Percentiles rank a stretch among this genome's conserved stretches.
Conservation (phyloP, 2,329 filamentous ascomycete genomes). For the Tetracladium maxilliforme region DNA sequence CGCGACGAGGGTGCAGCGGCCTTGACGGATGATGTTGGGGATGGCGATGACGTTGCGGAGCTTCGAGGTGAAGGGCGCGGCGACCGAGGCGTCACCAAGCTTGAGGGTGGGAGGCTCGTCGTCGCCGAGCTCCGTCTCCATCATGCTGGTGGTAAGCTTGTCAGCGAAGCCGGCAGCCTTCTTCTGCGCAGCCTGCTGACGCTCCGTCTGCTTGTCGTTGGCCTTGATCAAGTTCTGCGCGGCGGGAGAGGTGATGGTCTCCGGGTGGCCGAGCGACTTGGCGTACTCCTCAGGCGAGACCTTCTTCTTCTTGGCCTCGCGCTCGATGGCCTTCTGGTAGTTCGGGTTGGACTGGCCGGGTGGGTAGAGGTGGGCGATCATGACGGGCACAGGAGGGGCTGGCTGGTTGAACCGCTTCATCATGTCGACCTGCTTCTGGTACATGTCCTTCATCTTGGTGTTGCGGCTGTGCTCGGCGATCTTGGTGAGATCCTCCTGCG, state of each 20-base stretch:
- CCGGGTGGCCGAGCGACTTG: constrained; percentile 36
- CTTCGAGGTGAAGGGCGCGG: constrained; percentile 95
- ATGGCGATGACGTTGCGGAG: constrained; percentile 93
- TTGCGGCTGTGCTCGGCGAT: constrained; percentile 90
- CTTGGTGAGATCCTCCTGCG: constrained; percentile 74
- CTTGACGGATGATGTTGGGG: constrained; percentile 96
- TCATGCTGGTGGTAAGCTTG: constrained; percentile 72
- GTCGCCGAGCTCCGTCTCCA: constrained; percentile 79
- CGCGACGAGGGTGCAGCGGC: constrained; percentile 90
- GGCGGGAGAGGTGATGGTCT: constrained; percentile 52
- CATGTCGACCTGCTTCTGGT: constrained; percentile 85
- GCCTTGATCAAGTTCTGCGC: constrained; percentile 42
- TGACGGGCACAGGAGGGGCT: constrained; percentile 73
- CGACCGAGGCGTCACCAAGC: constrained; percentile 91
- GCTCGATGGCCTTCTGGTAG: constrained; percentile 80
- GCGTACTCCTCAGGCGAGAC: constrained; percentile 40
- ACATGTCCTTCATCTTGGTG: constrained; percentile 96
- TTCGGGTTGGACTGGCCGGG: constrained; percentile 87
- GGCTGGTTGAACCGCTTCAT: constrained; percentile 96
- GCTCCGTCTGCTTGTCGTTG: constrained; percentile 39
- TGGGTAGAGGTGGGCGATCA: constrained; percentile 90
- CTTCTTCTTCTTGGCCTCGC: constrained; percentile 69
- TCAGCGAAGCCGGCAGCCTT: constrained; percentile 72
- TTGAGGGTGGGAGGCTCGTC: constrained; percentile 92
- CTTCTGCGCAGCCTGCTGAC: constrained; percentile 51